phyloP scores from a whole-genome alignment of 495 filamentous ascomycete genomes.

The Neurospora sp. region DNA sequence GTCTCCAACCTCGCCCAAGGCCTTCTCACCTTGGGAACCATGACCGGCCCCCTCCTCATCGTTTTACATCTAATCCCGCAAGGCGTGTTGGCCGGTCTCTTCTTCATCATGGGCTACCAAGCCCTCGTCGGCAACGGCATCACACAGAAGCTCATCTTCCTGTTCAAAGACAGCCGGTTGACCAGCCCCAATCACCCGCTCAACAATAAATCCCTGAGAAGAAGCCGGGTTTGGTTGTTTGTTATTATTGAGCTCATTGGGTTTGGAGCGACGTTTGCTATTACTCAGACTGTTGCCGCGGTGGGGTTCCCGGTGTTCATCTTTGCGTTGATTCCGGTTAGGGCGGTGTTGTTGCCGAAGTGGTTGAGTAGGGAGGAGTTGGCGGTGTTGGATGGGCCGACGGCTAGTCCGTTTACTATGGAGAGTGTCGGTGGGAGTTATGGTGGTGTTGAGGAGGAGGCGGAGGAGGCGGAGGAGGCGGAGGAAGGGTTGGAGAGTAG shows the following conservation, averaged over 20 bases:
- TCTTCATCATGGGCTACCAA: conserved; percentile 89
- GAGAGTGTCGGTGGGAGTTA: conserved; percentile 69
- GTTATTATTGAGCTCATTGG: conserved; percentile 67
- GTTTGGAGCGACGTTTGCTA: conserved; percentile 84
- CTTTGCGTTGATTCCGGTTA: conserved; percentile 64
- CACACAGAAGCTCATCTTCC: conserved; percentile 68
- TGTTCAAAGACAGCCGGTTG: conserved; percentile 55
- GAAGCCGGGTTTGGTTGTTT: conserved; percentile 62
- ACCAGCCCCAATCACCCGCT: conserved; percentile 60
- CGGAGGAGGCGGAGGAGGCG: not conserved
- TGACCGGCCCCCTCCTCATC: conserved; percentile 74
- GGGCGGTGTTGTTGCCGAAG: conserved; percentile 61
- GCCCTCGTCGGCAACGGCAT: conserved; percentile 78
- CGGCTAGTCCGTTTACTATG: conserved; percentile 78
- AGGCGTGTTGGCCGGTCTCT: conserved; percentile 78
- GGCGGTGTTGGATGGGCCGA: conserved; percentile 61
- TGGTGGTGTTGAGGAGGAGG: conserved; percentile 21
- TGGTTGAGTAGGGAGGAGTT: conserved; percentile 64
- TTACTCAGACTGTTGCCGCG: conserved; percentile 88
- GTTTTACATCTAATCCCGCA: conserved; percentile 83
- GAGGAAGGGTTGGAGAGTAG: not conserved
- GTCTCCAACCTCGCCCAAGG: conserved; percentile 80
- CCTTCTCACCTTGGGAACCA: conserved; percentile 74
- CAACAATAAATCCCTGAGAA: conserved; percentile 42
- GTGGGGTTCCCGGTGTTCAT: conserved; percentile 92